A percentile compares a stretch with the other conserved stretches of the same genome.
These are phyloP conservation scores for Pochonia chlamydosporia DNA, from an alignment of 2,329 filamentous ascomycete genomes.

Conservation along the genomic window DNA sequence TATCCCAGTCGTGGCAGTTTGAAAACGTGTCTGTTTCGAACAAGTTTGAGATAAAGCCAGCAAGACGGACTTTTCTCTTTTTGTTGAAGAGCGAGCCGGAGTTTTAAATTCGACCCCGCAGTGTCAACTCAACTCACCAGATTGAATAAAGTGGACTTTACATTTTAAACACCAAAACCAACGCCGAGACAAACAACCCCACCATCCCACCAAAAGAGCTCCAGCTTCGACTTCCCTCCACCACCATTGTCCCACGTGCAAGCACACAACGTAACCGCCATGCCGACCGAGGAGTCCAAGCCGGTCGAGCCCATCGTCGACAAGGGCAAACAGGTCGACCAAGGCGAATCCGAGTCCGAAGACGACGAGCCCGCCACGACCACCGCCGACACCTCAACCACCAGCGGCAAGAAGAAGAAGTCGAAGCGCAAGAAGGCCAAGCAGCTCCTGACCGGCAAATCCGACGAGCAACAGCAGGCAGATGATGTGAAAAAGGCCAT, in stretches of 20 bases:
- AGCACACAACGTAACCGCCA: slow-evolving; percentile 13
- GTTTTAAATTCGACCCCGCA: no score
- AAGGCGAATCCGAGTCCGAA: slow-evolving; percentile 40
- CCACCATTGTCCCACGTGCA: not conserved
- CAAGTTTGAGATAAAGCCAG: no score
- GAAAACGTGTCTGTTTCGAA: no score
- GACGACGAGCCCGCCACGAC: slow-evolving; percentile 36
- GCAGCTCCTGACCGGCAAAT: slow-evolving; percentile 33
- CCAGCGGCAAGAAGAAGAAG: slow-evolving; percentile 41
- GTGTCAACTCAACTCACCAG: no score
- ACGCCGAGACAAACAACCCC: not conserved
- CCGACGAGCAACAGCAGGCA: slow-evolving; percentile 30
- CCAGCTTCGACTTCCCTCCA: not conserved
- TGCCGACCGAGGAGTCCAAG: slow-evolving; percentile 58
- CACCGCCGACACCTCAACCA: slow-evolving; percentile 18
- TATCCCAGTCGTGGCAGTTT: no score
- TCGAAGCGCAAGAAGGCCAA: slow-evolving; percentile 59
- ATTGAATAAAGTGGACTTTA: no score
- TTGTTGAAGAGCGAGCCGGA: no score
- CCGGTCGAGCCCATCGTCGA: slow-evolving; percentile 48
- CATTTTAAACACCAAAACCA: no score
- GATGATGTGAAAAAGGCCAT: slow-evolving; percentile 41
- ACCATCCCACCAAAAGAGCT: slow-evolving; percentile 4
- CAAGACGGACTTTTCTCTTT: no score
- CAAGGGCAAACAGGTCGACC: slow-evolving; percentile 38